These are phyloP conservation scores for Madurella fahalii DNA, from an alignment of 2,329 filamentous ascomycete genomes.

Conservation along the genomic window DNA sequence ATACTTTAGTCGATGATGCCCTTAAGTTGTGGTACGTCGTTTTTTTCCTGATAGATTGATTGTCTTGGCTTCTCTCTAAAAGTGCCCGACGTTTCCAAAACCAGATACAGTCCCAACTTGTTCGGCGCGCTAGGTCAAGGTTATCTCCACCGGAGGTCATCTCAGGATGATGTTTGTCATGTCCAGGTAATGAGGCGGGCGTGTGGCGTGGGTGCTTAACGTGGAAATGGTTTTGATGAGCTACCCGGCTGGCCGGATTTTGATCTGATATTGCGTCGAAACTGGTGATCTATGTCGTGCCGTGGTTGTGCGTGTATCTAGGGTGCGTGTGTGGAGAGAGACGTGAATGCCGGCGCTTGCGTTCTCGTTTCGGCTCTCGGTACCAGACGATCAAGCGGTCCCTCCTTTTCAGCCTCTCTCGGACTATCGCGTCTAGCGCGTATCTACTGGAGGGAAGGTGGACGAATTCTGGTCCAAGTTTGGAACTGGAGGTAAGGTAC, in stretches of 20 bases:
- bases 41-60: too few relatives aligned
- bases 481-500: not conserved
- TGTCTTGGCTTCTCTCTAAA: too few relatives aligned
- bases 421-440: too few relatives aligned
- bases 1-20: too few relatives aligned
- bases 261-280: not conserved
- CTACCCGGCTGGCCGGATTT: slow-evolving; percentile 4
- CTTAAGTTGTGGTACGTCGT: too few relatives aligned
- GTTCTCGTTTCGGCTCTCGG: not conserved
- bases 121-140: too few relatives aligned
- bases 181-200: too few relatives aligned
- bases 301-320: not conserved
- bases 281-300: not conserved
- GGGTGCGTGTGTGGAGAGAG: not conserved
- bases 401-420: too few relatives aligned
- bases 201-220: too few relatives aligned
- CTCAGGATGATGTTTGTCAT: too few relatives aligned
- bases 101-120: not conserved
- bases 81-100: not conserved
- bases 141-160: too few relatives aligned
- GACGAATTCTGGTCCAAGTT: slow-evolving; percentile 6
- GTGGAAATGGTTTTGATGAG: too few relatives aligned
- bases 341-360: slow-evolving; percentile 9
- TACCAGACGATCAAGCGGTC: slow-evolving; percentile 3
- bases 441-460: not conserved